Percentiles rank a stretch among this genome's conserved stretches.
phyloP scores from a whole-genome alignment of 352 stramenopile genomes.

The Globisporangium paddicum region DNA sequence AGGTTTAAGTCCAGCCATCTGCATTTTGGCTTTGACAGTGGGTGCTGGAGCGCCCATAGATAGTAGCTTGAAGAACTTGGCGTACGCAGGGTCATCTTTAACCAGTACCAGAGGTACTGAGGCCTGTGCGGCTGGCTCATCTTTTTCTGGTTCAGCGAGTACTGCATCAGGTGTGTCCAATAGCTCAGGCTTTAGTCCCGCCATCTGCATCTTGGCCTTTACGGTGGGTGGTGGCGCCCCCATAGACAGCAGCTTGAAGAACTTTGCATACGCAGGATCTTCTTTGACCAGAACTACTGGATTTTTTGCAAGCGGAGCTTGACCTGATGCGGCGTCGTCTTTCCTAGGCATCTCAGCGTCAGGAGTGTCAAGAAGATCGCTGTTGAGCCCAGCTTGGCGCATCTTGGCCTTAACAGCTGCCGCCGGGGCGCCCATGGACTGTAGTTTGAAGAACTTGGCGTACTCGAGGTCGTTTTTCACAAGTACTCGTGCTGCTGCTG shows the following conservation, averaged over 20 bases:
- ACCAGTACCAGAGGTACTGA: too few species aligned
- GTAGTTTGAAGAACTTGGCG: slow-evolving; percentile 66
- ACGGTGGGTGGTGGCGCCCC: slow-evolving; percentile 42
- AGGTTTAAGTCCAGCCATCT: slow-evolving; percentile 49
- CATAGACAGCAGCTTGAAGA: slow-evolving; percentile 73
- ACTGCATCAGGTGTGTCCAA: slow-evolving; percentile 74
- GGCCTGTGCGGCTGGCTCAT: slow-evolving; percentile 23
- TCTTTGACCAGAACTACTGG: slow-evolving; percentile 57
- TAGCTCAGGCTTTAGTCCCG: slow-evolving; percentile 44
- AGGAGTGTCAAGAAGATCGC: slow-evolving; percentile 58
- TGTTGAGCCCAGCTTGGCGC: slow-evolving; percentile 80
- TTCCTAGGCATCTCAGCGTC: slow-evolving; percentile 35
- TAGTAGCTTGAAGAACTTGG: slow-evolving; percentile 76
- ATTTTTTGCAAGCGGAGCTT: slow-evolving; percentile 12
- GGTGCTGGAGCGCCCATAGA: slow-evolving; percentile 50
- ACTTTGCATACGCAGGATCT: slow-evolving; percentile 54
- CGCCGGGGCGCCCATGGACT: slow-evolving; percentile 50
- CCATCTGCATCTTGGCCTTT: slow-evolving; percentile 57
- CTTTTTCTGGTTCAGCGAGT: slow-evolving; percentile 11
- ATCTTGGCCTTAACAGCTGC: slow-evolving; percentile 61
- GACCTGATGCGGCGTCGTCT: neutral
- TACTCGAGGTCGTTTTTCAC: slow-evolving; percentile 58
- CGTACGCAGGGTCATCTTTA: slow-evolving; percentile 61
- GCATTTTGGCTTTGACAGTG: slow-evolving; percentile 61
- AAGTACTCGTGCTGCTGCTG: slow-evolving; percentile 7